Conservation (phyloP, 306 rosid species). For the Casuarina cunninghamiana region DNA sequence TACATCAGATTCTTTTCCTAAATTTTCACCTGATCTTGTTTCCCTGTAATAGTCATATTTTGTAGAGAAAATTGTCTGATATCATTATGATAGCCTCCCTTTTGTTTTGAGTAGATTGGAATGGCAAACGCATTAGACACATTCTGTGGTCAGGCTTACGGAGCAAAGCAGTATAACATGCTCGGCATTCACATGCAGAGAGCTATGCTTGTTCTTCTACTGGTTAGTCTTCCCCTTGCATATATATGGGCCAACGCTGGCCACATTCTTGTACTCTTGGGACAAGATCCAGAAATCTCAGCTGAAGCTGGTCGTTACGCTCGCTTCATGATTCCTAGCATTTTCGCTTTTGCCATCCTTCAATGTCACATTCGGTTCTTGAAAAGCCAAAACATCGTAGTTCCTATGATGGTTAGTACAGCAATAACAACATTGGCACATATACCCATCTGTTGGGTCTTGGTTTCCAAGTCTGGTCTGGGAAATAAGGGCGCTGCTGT, state of each 20-base stretch:
- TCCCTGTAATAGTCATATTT: not conserved
- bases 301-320: constrained; percentile 43
- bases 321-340: constrained; percentile 41
- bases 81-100: not conserved
- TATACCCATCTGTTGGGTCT: constrained; percentile 29
- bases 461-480: constrained; percentile 40
- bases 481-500: constrained; percentile 44
- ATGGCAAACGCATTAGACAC: constrained; percentile 54
- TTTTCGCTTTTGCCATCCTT: constrained; percentile 34
- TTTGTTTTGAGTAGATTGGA: constrained; percentile 29
- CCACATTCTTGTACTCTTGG: constrained; percentile 38
- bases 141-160: constrained; percentile 47
- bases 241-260: constrained; percentile 43
- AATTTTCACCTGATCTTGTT: too few species aligned
- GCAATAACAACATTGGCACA: constrained; percentile 29
- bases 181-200: constrained; percentile 46
- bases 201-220: constrained; percentile 46
- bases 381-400: constrained; percentile 39
- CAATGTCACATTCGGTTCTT: constrained; percentile 40
- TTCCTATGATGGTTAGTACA: constrained; percentile 34
- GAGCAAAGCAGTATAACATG: constrained; percentile 42
- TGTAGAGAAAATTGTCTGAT: not conserved
- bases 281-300: constrained; percentile 46
- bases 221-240: constrained; percentile 37
- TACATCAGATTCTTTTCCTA: not conserved